Conservation (phyloP, 768 basidiomycete genomes). For the Russula virescens region DNA sequence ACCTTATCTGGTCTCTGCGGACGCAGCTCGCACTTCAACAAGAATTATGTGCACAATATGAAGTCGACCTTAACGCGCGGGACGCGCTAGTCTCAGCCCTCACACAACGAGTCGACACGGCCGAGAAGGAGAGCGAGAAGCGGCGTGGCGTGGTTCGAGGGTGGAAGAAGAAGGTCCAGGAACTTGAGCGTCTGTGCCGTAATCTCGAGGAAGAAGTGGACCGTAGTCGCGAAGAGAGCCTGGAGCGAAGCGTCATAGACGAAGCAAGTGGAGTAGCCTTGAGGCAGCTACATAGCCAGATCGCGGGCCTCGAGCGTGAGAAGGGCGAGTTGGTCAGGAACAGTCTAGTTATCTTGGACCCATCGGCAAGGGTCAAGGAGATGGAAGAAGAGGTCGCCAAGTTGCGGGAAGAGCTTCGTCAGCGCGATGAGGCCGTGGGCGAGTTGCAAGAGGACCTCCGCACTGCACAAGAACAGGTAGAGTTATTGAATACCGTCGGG, state of each 20-base stretch:
- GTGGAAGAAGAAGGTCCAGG: slow-evolving; percentile 75
- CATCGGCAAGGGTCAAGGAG: slow-evolving; percentile 28
- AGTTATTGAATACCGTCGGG: slow-evolving; percentile 39
- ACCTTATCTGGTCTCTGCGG: slow-evolving; percentile 63
- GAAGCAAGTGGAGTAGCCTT: slow-evolving; percentile 75
- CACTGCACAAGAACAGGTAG: slow-evolving; percentile 56
- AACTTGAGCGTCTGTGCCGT: slow-evolving; percentile 62
- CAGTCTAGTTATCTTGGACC: slow-evolving; percentile 12
- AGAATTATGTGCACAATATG: slow-evolving; percentile 71
- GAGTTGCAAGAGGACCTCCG: slow-evolving; percentile 49
- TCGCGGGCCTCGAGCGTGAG: slow-evolving; percentile 69
- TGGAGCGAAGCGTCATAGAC: slow-evolving; percentile 80
- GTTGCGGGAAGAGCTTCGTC: slow-evolving; percentile 41
- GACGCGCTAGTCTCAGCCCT: slow-evolving; percentile 67
- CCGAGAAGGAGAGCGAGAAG: slow-evolving; percentile 61
- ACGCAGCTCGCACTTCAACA: slow-evolving; percentile 71
- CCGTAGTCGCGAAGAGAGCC: slow-evolving; percentile 69
- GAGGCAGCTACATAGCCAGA: slow-evolving; percentile 72
- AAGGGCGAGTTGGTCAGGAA: slow-evolving; percentile 39
- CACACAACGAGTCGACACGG: slow-evolving; percentile 44
- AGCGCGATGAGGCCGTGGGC: slow-evolving; percentile 47
- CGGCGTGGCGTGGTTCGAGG: slow-evolving; percentile 46
- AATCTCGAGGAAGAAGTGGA: slow-evolving; percentile 85
- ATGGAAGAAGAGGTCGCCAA: slow-evolving; percentile 43
- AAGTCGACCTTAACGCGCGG: slow-evolving; percentile 64